Conservation (phyloP, 345 rosid species). For the Aurinia saxatilis region DNA sequence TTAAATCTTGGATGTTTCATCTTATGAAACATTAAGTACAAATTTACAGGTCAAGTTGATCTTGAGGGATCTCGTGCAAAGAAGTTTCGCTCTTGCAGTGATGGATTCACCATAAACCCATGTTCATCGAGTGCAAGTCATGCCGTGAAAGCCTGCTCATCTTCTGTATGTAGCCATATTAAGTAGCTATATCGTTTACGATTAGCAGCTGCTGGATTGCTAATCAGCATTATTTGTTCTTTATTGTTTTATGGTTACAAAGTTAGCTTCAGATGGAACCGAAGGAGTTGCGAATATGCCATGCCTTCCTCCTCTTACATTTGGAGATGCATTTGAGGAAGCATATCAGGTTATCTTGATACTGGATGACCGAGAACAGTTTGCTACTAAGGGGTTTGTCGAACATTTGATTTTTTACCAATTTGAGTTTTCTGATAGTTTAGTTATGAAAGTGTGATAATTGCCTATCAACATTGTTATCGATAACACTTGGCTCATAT, state of each 20-base stretch:
- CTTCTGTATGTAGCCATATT: conserved; percentile 53
- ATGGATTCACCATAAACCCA: conserved; percentile 23
- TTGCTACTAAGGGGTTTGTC: conserved; percentile 60
- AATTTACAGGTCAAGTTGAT: conserved; percentile 45
- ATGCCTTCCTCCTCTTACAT: conserved; percentile 62
- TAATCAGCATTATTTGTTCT: not conserved
- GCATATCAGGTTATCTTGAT: conserved; percentile 65
- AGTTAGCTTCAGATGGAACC: conserved; percentile 29
- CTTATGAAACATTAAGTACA: conserved; percentile 12
- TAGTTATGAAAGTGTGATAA: not conserved
- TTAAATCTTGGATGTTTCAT: conserved; percentile 11
- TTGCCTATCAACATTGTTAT: not conserved
- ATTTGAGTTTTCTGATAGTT: not conserved
- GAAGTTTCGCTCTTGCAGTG: conserved; percentile 28
- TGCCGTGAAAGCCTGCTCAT: conserved; percentile 55
- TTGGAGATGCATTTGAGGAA: conserved; percentile 75
- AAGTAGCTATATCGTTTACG: not conserved
- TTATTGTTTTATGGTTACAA: conserved; percentile 27
- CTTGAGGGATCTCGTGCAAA: conserved; percentile 24
- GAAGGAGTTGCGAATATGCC: conserved; percentile 28
- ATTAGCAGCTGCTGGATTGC: not conserved
- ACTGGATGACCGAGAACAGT: conserved; percentile 82
- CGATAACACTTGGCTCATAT: conserved; percentile 26
- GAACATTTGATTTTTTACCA: not conserved
- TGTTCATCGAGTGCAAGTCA: conserved; percentile 27